Base-by-base conservation (phyloP, 2,329 filamentous ascomycete genomes). In the Xylariaceae sp. region DNA sequence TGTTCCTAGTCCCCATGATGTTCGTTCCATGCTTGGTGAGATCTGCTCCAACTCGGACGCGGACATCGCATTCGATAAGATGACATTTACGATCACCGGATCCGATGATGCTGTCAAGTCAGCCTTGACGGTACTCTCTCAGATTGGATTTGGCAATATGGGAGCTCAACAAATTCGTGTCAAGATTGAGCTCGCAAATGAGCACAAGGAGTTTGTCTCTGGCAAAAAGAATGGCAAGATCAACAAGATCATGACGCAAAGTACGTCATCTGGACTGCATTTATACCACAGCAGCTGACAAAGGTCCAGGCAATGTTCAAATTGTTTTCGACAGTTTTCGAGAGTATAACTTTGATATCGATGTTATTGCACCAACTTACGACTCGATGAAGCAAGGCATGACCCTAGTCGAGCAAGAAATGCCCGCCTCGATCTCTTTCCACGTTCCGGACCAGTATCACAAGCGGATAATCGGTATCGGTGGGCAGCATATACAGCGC, bases 181-280 rank as follows among this genome's bases (percentile, higher is more conserved):
- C 68, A 97, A 97, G 78, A 95, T 99, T 60, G 94, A 99, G 76
- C 86, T 99, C 54, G 94, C 94, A 67, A 97, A 97, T 68, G 94
- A 99, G 75, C 94, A 99, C 77, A 99, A 99, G 73, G 94, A 99
- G 69, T 99, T 99, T 70, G 94, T 99, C 54, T 96, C 91, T 64
- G 94, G 94, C 64, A 99, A 99, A 80, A 99, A 99, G 79, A 99
- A 99, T 66, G 94, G 94, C 73, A 99, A 99, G 76, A 99, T 99
- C 73, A 99, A 99, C 80, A 99, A 99, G 79, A 99, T 99, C 67
- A 99, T 99, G 94, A 94, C 92, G 29, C 92, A 97, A 73, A 96
- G 91, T 82, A 72, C 62, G 78, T 69, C n/a, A 12, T 30, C 40
- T 30, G 29, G 19, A 37, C 26, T 42, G 9, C 19, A n/a, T 31